phyloP scores from a whole-genome alignment of 768 basidiomycete genomes.

The Leucogyrophana mollusca region DNA sequence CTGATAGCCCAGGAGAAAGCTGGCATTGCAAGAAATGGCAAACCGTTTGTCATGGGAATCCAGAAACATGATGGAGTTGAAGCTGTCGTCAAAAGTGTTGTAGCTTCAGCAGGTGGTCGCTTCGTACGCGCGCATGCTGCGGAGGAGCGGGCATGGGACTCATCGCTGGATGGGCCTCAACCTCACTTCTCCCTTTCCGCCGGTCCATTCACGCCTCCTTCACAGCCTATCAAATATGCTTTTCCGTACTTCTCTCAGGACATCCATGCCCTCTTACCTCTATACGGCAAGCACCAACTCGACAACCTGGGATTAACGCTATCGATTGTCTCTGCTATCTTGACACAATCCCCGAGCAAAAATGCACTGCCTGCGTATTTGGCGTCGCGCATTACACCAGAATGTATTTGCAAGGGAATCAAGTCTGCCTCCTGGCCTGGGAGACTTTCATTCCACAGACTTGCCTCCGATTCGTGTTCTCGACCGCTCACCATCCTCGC shows the following conservation, averaged over 20 bases:
- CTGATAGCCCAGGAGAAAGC: constrained; percentile 84
- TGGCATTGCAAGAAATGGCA: constrained; percentile 65
- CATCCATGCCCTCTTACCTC: constrained; percentile 53
- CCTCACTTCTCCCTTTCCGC: constrained; percentile 31
- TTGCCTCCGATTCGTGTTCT: constrained; percentile 11
- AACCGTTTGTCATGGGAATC: constrained; percentile 63
- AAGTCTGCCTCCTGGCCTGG: constrained; percentile 72
- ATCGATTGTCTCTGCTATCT: constrained; percentile 56
- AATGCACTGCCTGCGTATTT: constrained; percentile 12
- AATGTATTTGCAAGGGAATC: constrained; percentile 58
- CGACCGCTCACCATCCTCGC: constrained; percentile 53
- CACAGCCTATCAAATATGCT: constrained; percentile 41
- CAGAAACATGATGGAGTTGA: constrained; percentile 57
- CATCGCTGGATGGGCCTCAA: constrained; percentile 31
- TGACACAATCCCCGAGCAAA: constrained; percentile 37
- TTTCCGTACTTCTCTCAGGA: constrained; percentile 43
- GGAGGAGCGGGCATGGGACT: constrained; percentile 31
- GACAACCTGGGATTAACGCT: constrained; percentile 78
- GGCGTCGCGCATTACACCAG: constrained; percentile 42
- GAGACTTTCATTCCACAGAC: constrained; percentile 67
- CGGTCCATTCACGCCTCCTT: constrained; percentile 32
- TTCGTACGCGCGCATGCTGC: constrained; percentile 38
- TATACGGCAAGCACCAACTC: constrained; percentile 83
- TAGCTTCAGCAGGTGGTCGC: constrained; percentile 42
- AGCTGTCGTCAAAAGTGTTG: constrained; percentile 39